Percentiles rank a stretch among this genome's conserved stretches.
Evolutionary conservation across 192 early-diverging fungal genomes (phyloP).

Genomic region (Mortierella claussenii): DNA sequence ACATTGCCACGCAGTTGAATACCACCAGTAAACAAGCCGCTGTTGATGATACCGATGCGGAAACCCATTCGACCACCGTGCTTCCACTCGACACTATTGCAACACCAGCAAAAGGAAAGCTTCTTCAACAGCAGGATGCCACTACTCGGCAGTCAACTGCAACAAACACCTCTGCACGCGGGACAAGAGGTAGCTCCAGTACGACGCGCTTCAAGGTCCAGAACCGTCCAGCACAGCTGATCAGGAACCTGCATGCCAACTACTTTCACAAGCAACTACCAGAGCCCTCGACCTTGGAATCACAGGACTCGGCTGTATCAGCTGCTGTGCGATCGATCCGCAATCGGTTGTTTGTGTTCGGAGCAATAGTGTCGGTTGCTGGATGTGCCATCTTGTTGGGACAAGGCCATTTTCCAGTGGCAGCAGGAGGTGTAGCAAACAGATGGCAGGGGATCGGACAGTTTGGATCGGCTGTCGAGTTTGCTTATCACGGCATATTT

Average conservation of each 20-base stretch:
- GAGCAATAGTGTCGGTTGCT: slow-evolving; percentile 17
- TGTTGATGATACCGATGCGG: too few species aligned
- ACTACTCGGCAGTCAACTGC: too few species aligned
- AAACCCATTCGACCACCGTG: too few species aligned
- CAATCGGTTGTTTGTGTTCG: slow-evolving; percentile 30
- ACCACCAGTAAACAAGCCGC: too few species aligned
- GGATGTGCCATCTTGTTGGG: slow-evolving; percentile 37
- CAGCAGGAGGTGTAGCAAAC: too few species aligned
- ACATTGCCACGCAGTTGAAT: too few species aligned
- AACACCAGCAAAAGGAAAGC: too few species aligned
- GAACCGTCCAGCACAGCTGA: slow-evolving; percentile 37
- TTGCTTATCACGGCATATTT: slow-evolving; percentile 37
- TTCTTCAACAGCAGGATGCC: too few species aligned
- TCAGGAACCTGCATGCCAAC: slow-evolving; percentile 50
- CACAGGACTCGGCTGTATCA: slow-evolving; percentile 1
- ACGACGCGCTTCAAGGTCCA: too few species aligned
- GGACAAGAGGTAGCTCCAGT: too few species aligned
- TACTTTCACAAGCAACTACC: slow-evolving; percentile 18
- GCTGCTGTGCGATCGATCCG: slow-evolving; percentile 21
- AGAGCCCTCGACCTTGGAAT: background rate
- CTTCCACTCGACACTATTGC: too few species aligned
- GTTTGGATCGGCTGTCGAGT: slow-evolving; percentile 9
- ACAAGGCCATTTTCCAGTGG: slow-evolving; percentile 1
- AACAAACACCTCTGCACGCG: too few species aligned
- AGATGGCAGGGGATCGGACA: slow-evolving; percentile 4